Evolutionary conservation across 805 yeast genomes (phyloP), one percentile per base, ranked within the genome.

Genomic region (Kazachstania bromeliacearum): DNA sequence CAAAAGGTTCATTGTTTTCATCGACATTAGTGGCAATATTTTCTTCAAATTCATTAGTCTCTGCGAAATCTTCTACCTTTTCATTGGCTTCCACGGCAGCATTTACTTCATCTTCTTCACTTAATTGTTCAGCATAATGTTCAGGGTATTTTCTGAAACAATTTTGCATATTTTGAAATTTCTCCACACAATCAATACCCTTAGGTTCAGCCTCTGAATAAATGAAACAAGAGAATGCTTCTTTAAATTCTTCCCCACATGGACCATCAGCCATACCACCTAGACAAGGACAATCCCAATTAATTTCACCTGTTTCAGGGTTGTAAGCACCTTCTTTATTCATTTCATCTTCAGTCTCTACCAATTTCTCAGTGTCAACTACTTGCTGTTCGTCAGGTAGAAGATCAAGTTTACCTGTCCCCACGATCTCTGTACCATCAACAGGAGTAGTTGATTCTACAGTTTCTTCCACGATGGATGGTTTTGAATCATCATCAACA

Each of bases 201-300:
- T 89, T 89, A 58, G 97, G 96, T 57, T 92, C 99, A 39, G 83
- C 79, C 53, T 80, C 85, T 6, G 96, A 87, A 67, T 81, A 88
- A 31, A 92, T 89, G 54, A 92, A 92, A 60, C 99, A 92, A 10
- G 95, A 71, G 59, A 92, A 92, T 0, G 98, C 97, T 38, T 75
- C 89, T 65, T 85, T 85, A 68, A 85, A 85, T 65, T 85, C 95
- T 53, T 79, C 89, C 41, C 99, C 99, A 66, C 99, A 92, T 39
- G 99, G 98, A 0, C 99, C 99, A 47, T 88, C 70, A 23, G 99
- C 98, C 98, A 89, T 89, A 33, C 99, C 98, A 28, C 98, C 98
- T 36, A 92, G 68, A 64, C 99, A 92, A 12, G 97, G 96, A 62
- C 99, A 89, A 57, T 92, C 97, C 99, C 99, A 92, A 74, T 92